Evolutionary conservation across 805 yeast genomes (phyloP).

Genomic region (Saccharomycopsis capsularis): DNA sequence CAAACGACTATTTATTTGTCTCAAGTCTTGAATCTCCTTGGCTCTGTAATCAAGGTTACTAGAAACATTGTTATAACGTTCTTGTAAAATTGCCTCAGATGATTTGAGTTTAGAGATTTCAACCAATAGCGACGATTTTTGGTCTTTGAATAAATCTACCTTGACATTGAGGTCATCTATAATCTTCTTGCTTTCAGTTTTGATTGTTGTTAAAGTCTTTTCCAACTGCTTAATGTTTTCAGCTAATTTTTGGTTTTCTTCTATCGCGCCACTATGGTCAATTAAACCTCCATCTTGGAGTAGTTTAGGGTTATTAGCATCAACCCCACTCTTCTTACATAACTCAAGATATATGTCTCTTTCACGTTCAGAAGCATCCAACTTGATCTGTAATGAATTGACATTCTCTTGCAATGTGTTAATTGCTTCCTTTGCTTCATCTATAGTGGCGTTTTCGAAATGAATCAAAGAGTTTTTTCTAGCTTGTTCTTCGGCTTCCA

Average conservation of each 20-base stretch:
- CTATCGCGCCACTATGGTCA: no score
- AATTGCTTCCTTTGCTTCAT: conserved; percentile 66
- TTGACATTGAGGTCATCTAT: conserved; percentile 44
- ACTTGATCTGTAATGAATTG: conserved; percentile 41
- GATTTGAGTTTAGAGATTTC: conserved; percentile 50
- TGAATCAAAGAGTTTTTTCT: conserved; percentile 31
- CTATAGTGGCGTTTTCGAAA: conserved; percentile 42
- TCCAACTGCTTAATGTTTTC: conserved; percentile 27
- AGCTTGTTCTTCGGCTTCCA: conserved; percentile 54
- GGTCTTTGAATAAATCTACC: conserved; percentile 33
- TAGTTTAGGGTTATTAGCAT: conserved; percentile 1
- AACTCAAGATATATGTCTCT: conserved; percentile 50
- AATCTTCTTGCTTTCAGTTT: conserved; percentile 36
- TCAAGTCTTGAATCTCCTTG: conserved; percentile 41
- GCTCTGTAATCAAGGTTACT: conserved; percentile 35
- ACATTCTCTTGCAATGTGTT: conserved; percentile 54
- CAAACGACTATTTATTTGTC: conserved; percentile 32
- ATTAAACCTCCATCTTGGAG: conserved; percentile 8
- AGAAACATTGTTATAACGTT: conserved; percentile 39
- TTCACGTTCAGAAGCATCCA: conserved; percentile 53
- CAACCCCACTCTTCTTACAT: background rate
- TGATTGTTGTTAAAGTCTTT: conserved; percentile 22
- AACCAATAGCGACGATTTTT: conserved; percentile 42
- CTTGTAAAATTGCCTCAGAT: conserved; percentile 44
- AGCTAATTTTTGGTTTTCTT: conserved; percentile 5